Evolutionary conservation across 2,329 filamentous ascomycete genomes (phyloP), one percentile per base, ranked within the genome.

Genomic region (Chaetomiaceae sp.): DNA sequence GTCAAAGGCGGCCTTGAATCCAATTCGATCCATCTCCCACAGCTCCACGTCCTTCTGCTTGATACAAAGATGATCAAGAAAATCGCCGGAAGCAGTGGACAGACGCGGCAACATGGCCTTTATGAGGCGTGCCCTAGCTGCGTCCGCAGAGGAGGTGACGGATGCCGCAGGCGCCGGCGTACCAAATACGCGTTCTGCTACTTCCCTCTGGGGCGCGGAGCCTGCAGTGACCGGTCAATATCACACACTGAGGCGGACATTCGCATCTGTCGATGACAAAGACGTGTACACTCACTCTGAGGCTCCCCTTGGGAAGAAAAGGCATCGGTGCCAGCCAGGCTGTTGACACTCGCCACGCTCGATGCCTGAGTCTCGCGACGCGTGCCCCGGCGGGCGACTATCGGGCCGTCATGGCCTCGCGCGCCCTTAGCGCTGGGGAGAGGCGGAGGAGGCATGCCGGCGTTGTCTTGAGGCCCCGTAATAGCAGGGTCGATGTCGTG

Each of bases 401-500:
- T 42, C 10, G 19, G 12, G 2, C 26, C 37, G 14, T 10, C 20
- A 12, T 43, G 42, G 6, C 45, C 51, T 15, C 42, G 47, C 18
- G 22, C 17, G 22, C 41, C 47, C 51, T 51, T 56, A 24, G 42
- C 15, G 27, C 19, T 29, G 12, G 51, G 55, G 7, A 48, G 4
- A 19, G 53, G 49, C 8, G 56, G 56, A 20, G 56, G 56, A 19
- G 43, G 48, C 56, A 58, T 58, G 26, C 15, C 24, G 19, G 15
- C 46, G n/a, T n/a, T n/a, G 30, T 45, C 43, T 15, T 51, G 46
- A 14, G 50, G 10, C 14, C 45, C 42, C 7, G 52, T 48, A 42
- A 58, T 53, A 19, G 52, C 52, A 3, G 55, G 56, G 36, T 56
- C 56, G 22, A 58, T 56, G 27, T 36, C 48, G 34, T 36, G 35